These are phyloP conservation scores for Phlyctochytrium planicorne DNA, from an alignment of 192 early-diverging fungal genomes.

Conservation along the genomic window DNA sequence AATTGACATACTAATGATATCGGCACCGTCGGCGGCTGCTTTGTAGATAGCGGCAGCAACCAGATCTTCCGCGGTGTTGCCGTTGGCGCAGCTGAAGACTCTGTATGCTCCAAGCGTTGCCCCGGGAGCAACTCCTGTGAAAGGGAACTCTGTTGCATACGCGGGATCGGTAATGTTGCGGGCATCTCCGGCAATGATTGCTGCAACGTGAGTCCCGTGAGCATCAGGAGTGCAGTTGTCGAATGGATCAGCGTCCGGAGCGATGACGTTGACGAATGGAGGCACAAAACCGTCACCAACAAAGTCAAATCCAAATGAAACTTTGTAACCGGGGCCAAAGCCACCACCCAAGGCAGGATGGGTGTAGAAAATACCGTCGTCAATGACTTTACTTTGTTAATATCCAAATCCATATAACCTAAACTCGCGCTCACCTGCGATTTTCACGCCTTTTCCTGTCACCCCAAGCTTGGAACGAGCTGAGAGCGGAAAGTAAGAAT, in stretches of 20 bases:
- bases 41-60: conserved; percentile 74
- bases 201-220: conserved; percentile 53
- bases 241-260: conserved; percentile 40
- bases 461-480: conserved; percentile 21
- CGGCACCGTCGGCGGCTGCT: conserved; percentile 68
- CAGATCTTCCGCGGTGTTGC: conserved; percentile 59
- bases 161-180: conserved; percentile 19
- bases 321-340: conserved; percentile 36
- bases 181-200: conserved; percentile 44
- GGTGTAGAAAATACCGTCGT: conserved; percentile 45
- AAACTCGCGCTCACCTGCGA: too few relatives aligned
- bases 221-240: conserved; percentile 31
- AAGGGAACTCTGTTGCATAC: conserved; percentile 13
- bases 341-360: conserved; percentile 48
- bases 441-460: conserved; percentile 48
- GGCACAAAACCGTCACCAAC: conserved; percentile 35
- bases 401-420: too few relatives aligned
- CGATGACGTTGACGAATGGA: conserved; percentile 5
- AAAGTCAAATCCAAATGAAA: conserved; percentile 32
- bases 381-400: too few relatives aligned
- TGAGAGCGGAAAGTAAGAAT: conserved; percentile 28
- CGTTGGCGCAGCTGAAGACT: conserved; percentile 37
- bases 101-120: conserved; percentile 79
- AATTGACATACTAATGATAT: conserved; percentile 84
- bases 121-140: conserved; percentile 76